A percentile compares a stretch with the other conserved stretches of the same genome.
Evolutionary conservation across 2,329 filamentous ascomycete species (phyloP).

Genomic region (Pseudogymnoascus sp.): DNA sequence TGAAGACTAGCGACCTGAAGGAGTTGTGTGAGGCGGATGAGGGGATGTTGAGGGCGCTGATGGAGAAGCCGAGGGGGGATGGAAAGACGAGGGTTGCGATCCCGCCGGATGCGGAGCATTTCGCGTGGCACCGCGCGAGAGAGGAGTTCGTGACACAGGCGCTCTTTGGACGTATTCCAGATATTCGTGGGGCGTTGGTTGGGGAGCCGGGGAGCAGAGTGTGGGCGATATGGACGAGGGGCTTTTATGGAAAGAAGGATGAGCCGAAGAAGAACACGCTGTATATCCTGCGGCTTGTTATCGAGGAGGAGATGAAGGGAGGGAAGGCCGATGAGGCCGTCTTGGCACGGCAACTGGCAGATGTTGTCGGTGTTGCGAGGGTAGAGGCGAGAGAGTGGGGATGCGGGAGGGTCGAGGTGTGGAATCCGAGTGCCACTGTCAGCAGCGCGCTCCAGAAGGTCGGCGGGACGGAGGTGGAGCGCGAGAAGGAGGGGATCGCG

Average conservation of each 20-base stretch:
- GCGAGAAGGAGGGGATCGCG: constrained; percentile 61
- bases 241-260: constrained; percentile 51
- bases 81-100: constrained; percentile 55
- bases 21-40: constrained; percentile 60
- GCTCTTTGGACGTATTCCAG: constrained; percentile 49
- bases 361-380: constrained; percentile 60
- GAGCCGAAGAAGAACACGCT: constrained; percentile 49
- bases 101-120: constrained; percentile 58
- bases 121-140: constrained; percentile 72
- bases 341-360: constrained; percentile 48
- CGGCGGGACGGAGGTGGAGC: constrained; percentile 41
- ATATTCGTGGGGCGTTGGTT: constrained; percentile 64
- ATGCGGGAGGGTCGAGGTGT: constrained; percentile 65
- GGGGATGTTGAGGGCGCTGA: constrained; percentile 46
- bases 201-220: constrained; percentile 48
- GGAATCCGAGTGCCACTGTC: constrained; percentile 65
- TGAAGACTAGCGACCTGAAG: constrained; percentile 55
- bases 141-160: constrained; percentile 69
- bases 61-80: constrained; percentile 36
- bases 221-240: constrained; percentile 68
- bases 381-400: constrained; percentile 65
- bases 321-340: constrained; percentile 30
- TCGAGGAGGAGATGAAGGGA: constrained; percentile 48
- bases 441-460: constrained; percentile 39
- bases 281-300: constrained; percentile 60